These are phyloP conservation scores for Globisporangium alternatum DNA, from an alignment of 352 stramenopile species.

Conservation along the genomic window DNA sequence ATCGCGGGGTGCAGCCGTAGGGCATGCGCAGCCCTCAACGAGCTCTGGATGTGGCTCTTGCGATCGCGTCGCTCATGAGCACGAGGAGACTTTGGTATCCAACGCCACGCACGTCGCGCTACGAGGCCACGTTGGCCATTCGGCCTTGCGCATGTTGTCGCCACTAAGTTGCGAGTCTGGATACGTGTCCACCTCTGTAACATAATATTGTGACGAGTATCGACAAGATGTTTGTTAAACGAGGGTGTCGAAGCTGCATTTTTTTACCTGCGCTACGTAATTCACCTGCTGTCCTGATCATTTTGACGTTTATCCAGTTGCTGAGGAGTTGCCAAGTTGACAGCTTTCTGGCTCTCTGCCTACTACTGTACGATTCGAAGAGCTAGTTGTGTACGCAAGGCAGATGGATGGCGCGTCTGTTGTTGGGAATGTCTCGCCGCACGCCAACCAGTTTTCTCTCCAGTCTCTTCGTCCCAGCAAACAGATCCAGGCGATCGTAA, in stretches of 20 bases:
- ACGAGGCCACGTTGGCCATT: not conserved
- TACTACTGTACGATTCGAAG: not conserved
- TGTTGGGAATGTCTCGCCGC: not conserved
- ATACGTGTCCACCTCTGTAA: not conserved
- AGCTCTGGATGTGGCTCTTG: no score
- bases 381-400: not conserved
- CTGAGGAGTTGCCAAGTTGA: not conserved
- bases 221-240: no score
- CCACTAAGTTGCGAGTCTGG: no score
- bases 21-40: no score
- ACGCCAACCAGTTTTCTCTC: not conserved
- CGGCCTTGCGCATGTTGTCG: not conserved
- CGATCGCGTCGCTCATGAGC: no score
- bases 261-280: not conserved
- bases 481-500: not conserved
- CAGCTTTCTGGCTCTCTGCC: not conserved
- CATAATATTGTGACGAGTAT: not conserved
- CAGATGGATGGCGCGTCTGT: not conserved
- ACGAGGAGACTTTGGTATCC: no score
- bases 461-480: not conserved
- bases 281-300: not conserved
- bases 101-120: not conserved
- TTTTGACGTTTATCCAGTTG: not conserved
- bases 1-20: no score
- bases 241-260: no score